These are phyloP conservation scores for Lachnellula suecica DNA, from an alignment of 2,329 filamentous ascomycete species.

Conservation along the genomic window DNA sequence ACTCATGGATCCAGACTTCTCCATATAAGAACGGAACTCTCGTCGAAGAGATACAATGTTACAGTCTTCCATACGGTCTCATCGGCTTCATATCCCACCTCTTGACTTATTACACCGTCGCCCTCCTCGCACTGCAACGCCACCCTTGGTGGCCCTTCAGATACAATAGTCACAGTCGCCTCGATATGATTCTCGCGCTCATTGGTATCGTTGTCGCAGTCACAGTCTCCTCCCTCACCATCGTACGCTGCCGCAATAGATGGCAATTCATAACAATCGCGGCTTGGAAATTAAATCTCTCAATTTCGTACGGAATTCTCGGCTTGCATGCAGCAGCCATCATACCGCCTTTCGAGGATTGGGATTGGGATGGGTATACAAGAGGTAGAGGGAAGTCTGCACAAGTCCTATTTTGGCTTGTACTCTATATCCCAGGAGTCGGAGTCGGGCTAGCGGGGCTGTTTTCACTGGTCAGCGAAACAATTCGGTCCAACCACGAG, in stretches of 20 bases:
- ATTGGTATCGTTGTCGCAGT: conserved; percentile 4
- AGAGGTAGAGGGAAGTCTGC: background rate
- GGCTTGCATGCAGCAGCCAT: conserved; percentile 3
- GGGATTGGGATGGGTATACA: too few species aligned
- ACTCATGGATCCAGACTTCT: background rate
- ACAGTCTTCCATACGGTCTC: conserved; percentile 7
- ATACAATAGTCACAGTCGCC: background rate
- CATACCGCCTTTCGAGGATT: background rate
- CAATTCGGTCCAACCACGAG: conserved; percentile 3
- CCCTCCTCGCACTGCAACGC: background rate
- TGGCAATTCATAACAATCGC: conserved; percentile 8
- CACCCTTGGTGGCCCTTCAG: background rate
- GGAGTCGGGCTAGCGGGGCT: conserved; percentile 6
- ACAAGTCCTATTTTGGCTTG: conserved; percentile 5
- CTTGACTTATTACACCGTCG: conserved; percentile 5
- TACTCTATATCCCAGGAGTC: conserved; percentile 8
- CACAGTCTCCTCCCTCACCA: conserved; percentile 6
- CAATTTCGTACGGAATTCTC: conserved; percentile 1
- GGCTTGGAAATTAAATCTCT: conserved; percentile 10
- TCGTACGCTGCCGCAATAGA: background rate
- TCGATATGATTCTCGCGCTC: conserved; percentile 1
- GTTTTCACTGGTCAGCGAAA: conserved; percentile 5
- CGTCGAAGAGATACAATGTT: conserved; percentile 6
- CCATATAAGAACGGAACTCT: background rate
- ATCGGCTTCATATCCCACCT: conserved; percentile 12